Base-by-base conservation (phyloP, 2,329 filamentous ascomycete species). In the Pseudogymnoascus sp. region DNA sequence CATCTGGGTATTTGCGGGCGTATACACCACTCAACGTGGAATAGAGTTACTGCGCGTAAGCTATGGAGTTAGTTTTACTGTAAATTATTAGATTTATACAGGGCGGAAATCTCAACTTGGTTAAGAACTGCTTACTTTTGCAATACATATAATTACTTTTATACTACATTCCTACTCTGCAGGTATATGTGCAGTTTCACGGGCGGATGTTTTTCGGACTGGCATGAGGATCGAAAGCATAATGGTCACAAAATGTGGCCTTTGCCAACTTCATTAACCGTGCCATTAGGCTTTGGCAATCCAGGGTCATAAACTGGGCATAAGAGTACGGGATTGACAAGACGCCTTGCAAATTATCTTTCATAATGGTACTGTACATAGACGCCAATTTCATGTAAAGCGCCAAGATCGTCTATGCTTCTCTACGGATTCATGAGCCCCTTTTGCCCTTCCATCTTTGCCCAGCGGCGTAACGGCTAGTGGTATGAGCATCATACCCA, bases 361-460 rank as follows among this genome's bases (percentile, higher is more conserved):
- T 55, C 49, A 35, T 55, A 55, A 55, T 55, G 49, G 49, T 55
- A 55, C 49, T 55, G 16, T 55, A 55, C 49, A 55, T 55, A 55
- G 49, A 55, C 49, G 49, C 49, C 49, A 55, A 55, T 55, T 33
- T 55, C 49, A 55, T 33, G 28, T 55, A 35, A 55, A 55, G 49
- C 49, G 49, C 49, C 49, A 55, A 55, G 49, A 35, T 55, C 49
- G 16, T 55, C 49, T 55, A 55, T 55, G 49, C 49, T 55, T 55
- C 49, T 28, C 49, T 55, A 55, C 49, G 49, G 49, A 55, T 55
- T 55, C 49, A 55, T 21, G 49, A 55, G 49, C 49, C 49, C 49
- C 8, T 33, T 55, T 21, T 55, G 28, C 49, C 28, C 49, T 55
- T 55, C 28, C 49, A 55, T 31, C 25, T 33, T 55, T 55, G 25